phyloP scores from a whole-genome alignment of 495 filamentous ascomycete genomes.

The Lophiostoma macrostomum region DNA sequence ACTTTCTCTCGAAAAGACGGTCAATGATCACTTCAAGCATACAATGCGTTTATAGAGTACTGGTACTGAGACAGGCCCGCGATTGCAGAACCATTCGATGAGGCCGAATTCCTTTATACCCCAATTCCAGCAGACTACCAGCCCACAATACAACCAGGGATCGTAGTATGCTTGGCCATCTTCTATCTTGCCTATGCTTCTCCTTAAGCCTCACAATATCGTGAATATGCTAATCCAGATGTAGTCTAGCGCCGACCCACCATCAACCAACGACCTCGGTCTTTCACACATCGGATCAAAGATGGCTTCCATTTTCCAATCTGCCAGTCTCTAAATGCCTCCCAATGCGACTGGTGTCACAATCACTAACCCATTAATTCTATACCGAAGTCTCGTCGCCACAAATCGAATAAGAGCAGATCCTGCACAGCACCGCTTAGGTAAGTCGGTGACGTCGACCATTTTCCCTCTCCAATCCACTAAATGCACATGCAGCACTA shows the following conservation, averaged over 20 bases:
- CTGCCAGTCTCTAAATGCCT: conserved; percentile 31
- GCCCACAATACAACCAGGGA: no score
- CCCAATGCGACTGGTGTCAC: conserved; percentile 44
- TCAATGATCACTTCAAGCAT: no score
- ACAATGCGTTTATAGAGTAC: no score
- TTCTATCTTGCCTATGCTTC: no score
- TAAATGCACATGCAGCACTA: conserved; percentile 43
- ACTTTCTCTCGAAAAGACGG: not conserved
- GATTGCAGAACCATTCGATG: no score
- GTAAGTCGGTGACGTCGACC: conserved; percentile 33
- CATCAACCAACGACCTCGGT: conserved; percentile 4
- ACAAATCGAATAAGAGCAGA: conserved; percentile 59
- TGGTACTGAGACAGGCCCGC: no score
- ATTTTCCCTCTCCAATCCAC: conserved; percentile 13
- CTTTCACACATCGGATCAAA: conserved; percentile 8
- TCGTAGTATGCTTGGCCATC: no score
- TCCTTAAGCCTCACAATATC: no score
- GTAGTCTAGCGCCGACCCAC: conserved; percentile 10
- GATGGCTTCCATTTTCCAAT: not conserved
- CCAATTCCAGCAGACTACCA: no score
- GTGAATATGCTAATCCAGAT: conserved; percentile 11
- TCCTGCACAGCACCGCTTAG: conserved; percentile 61
- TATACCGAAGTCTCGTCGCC: conserved; percentile 61
- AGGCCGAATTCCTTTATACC: no score
- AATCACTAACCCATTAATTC: conserved; percentile 69